Base-by-base conservation (phyloP, 2,329 filamentous ascomycete genomes). In the Ampelomyces quisqualis region DNA sequence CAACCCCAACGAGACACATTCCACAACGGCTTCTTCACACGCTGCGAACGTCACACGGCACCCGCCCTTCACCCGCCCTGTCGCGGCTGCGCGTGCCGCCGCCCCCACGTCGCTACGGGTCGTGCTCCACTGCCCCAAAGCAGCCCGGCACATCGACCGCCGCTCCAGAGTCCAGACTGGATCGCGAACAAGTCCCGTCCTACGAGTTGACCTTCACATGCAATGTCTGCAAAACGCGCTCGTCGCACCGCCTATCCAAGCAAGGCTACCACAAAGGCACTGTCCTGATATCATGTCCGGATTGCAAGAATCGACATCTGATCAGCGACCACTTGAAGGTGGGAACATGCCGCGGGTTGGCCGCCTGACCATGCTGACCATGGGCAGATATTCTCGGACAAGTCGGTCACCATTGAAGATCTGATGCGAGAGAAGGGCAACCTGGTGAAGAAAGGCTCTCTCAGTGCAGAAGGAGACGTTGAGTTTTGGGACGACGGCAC, bases 151-250 rank as follows among this genome's bases (percentile, higher is more conserved):
- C 60, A 23, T 52, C 65, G 8, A 59, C 60, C 8, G 54, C 50
- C 19, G 53, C 66, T 8, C 60, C 61, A 18, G 54, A 59, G 49
- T 67, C 68, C n/a, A 58, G 63, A 17, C 57, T 66, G 14, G 62
- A 64, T 24, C 64, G 62, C 44, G 52, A 64, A 48, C 64, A 73
- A 41, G 67, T 73, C 23, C 88, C 88, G 1, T 81, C 87, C 42
- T 98, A 97, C 71, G 79, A 89, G 55, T 77, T 98, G 51, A 87
- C 84, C 34, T 96, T 98, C 68, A 98, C 93, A 54, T 98, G 93
- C 78, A 84, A 86, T 44, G 88, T 88, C 21, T 98, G 93, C 72
- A 75, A 77, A 31, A 73, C 79, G 23, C 85, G 90, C 43, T 94
- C 88, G n/a, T 78, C 82, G 9, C 94, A 98, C 71, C 79, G 79